These are phyloP conservation scores for Scedosporium minutisporum DNA, from an alignment of 2,329 filamentous ascomycete genomes.

Conservation along the genomic window DNA sequence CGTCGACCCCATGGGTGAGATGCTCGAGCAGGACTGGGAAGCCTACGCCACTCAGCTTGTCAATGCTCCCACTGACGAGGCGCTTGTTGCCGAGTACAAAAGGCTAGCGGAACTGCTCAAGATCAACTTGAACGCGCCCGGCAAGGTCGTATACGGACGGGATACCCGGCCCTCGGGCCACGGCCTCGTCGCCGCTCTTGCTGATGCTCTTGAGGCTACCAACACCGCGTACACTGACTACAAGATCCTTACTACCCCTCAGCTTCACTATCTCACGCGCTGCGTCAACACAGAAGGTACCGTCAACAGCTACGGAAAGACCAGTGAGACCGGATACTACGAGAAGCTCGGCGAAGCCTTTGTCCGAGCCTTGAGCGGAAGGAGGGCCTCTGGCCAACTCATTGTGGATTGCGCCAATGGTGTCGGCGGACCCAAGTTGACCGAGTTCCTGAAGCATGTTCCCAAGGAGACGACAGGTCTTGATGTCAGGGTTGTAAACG, in stretches of 20 bases:
- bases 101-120: conserved; percentile 65
- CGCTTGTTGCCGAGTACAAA: conserved; percentile 67
- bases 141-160: conserved; percentile 78
- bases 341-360: conserved; percentile 83
- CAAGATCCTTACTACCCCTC: conserved; percentile 91
- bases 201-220: conserved; percentile 69
- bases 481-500: conserved; percentile 81
- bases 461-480: conserved; percentile 60
- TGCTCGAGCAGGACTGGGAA: conserved; percentile 96
- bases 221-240: conserved; percentile 70
- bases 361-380: conserved; percentile 68
- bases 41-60: conserved; percentile 77
- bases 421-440: conserved; percentile 84
- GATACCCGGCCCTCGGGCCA: conserved; percentile 91
- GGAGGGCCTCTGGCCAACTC: conserved; percentile 62
- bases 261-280: conserved; percentile 91
- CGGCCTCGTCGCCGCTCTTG: conserved; percentile 67
- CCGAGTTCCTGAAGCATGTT: conserved; percentile 75
- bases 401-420: conserved; percentile 95
- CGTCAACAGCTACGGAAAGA: conserved; percentile 75
- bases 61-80: conserved; percentile 68
- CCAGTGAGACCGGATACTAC: conserved; percentile 89
- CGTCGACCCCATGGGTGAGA: conserved; percentile 94
- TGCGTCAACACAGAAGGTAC: conserved; percentile 90
- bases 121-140: conserved; percentile 60